Base-by-base conservation (phyloP, 2,329 filamentous ascomycete species). In the Aspergillus candidus region DNA sequence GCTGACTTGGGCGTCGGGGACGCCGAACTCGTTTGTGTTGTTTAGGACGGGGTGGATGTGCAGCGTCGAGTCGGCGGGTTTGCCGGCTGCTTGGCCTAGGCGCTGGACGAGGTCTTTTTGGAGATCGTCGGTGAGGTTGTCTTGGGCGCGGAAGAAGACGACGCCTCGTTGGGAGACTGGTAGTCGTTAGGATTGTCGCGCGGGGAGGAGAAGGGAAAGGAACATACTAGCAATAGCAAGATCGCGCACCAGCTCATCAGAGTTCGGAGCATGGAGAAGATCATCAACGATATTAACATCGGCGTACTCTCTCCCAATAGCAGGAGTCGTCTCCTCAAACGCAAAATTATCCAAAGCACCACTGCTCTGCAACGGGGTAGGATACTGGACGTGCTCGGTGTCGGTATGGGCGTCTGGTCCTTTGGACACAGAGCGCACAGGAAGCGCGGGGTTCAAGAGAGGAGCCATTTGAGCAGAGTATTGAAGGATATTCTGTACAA, bases 111-210 rank as follows among this genome's bases (percentile, higher is more conserved):
- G 71, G 42, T 80, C 68, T 65, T 87, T 87, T 55, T 84, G 81
- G 2, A 82, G 72, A 1, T 80, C 77, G 56, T 83, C 76, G 50
- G 73, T 75, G 32, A 85, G 63, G 56, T 74, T 70, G 54, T 79
- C 67, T 51, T 87, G 83, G 27, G 76, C 73, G 14, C 82, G 77
- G 66, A 86, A 84, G 68, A 86, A 84, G 29, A 86, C 81, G 3
- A 86, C 83, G 8, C 82, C 82, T 0, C 83, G 77, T 47, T 79
- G 76, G 1, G 82, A 85, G 51, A 86, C 82, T 84, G 30, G n/a
- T n/a, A 18, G 17, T 18, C 17, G 17, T 18, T 18, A 18, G 17
- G 5, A 18, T 18, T 5, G 5, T n/a, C n/a, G n/a, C n/a, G n/a
- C n/a, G n/a, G n/a, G n/a, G n/a, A n/a, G n/a, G n/a, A n/a, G 18